phyloP scores from a whole-genome alignment of 495 filamentous ascomycete genomes.

The Penicillium desertorum region DNA sequence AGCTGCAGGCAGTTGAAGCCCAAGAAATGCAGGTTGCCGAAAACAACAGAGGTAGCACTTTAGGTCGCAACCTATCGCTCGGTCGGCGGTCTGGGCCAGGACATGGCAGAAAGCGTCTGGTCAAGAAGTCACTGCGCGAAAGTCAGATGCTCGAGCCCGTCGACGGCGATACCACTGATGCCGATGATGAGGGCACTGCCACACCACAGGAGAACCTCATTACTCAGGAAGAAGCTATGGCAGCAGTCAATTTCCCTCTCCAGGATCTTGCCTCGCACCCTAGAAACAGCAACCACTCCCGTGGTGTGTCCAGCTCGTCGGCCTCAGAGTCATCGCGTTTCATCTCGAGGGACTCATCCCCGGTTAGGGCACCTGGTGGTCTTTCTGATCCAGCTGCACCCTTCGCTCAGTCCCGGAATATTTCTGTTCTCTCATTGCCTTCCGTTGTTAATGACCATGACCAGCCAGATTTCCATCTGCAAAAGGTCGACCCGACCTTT shows the following conservation, averaged over 20 bases:
- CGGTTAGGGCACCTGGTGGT: not conserved
- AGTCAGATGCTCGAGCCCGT: slow-evolving; percentile 10
- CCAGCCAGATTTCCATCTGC: slow-evolving; percentile 47
- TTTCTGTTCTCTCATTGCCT: slow-evolving; percentile 21
- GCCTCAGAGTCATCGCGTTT: slow-evolving; percentile 13
- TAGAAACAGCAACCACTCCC: slow-evolving; percentile 6
- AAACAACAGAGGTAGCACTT: slow-evolving; percentile 9
- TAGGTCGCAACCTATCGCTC: slow-evolving; percentile 24
- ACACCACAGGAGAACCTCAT: slow-evolving; percentile 18
- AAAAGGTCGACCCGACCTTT: slow-evolving; percentile 67
- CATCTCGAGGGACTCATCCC: slow-evolving; percentile 19
- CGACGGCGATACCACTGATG: slow-evolving; percentile 13
- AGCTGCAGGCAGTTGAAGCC: slow-evolving; percentile 19
- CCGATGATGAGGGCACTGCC: slow-evolving; percentile 10
- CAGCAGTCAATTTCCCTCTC: slow-evolving; percentile 19
- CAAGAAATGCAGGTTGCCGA: slow-evolving; percentile 4
- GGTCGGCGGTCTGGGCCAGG: slow-evolving; percentile 31
- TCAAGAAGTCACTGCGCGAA: slow-evolving; percentile 17
- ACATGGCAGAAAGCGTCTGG: slow-evolving; percentile 22
- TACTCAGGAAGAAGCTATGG: slow-evolving; percentile 25
- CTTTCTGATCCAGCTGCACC: slow-evolving; percentile 2
- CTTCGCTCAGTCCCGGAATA: slow-evolving; percentile 12
- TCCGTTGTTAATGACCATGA: slow-evolving; percentile 22
- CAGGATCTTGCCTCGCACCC: slow-evolving; percentile 8
- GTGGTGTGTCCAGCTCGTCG: slow-evolving; percentile 10